phyloP scores from a whole-genome alignment of 2,329 filamentous ascomycete genomes.

The Xylaria sp. region DNA sequence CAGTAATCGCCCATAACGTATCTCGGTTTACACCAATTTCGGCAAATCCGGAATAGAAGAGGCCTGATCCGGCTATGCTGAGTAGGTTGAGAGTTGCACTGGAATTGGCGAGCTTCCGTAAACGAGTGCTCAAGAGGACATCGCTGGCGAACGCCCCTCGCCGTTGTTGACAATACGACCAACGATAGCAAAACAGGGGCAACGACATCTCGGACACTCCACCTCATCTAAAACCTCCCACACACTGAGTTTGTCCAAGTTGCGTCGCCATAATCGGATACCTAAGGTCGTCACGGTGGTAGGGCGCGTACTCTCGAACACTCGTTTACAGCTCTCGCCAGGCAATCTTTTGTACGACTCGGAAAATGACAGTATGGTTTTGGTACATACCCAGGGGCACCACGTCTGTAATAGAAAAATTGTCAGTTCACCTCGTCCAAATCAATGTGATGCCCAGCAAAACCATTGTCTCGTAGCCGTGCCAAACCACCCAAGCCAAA shows the following conservation, averaged over 20 bases:
- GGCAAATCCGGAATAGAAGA: not conserved
- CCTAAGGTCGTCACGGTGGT: not conserved
- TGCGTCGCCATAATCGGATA: not conserved
- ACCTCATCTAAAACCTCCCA: not conserved
- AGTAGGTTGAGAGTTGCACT: not conserved
- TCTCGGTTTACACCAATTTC: not conserved
- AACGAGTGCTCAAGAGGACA: slow-evolving; percentile 20
- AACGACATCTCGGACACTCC: not conserved
- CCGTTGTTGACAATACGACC: not conserved
- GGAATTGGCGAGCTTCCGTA: slow-evolving; percentile 3
- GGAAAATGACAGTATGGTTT: not conserved
- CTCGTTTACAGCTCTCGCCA: slow-evolving; percentile 17
- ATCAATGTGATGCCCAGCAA: slow-evolving; percentile 2
- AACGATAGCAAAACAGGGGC: too few relatives aligned
- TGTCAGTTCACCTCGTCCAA: slow-evolving; percentile 34
- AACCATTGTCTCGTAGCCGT: not conserved
- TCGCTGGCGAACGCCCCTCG: not conserved
- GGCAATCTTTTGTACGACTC: not conserved
- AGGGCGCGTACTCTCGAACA: slow-evolving; percentile 9
- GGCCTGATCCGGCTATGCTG: not conserved
- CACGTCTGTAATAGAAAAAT: slow-evolving; percentile 64
- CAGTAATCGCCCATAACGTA: slow-evolving; percentile 10
- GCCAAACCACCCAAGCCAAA: not conserved
- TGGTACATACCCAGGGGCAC: slow-evolving; percentile 72
- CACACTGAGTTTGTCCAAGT: not conserved